Conservation (phyloP, 2,329 filamentous ascomycete species). For the Penicillium vulpinum region DNA sequence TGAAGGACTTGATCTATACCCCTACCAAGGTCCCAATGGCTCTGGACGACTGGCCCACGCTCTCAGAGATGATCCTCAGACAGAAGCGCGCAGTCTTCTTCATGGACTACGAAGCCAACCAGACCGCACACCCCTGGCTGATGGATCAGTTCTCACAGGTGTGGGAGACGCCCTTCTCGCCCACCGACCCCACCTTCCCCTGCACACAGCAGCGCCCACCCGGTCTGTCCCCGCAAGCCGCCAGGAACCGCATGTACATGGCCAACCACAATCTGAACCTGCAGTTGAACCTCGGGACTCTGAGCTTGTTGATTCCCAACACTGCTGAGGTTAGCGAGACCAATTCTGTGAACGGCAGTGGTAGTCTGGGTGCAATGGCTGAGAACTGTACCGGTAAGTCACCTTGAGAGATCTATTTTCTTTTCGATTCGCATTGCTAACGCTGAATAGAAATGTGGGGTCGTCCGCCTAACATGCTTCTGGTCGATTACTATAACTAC, state of each 20-base stretch:
- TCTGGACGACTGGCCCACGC: conserved; percentile 77
- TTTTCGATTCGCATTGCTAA: conserved; percentile 12
- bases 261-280: conserved; percentile 91
- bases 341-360: conserved; percentile 65
- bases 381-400: conserved; percentile 60
- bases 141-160: conserved; percentile 84
- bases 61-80: conserved; percentile 71
- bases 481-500: conserved; percentile 83
- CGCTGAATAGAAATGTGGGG: conserved; percentile 55
- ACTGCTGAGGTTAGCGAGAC: conserved; percentile 68
- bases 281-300: conserved; percentile 66
- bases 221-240: conserved; percentile 55
- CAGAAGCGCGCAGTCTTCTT: conserved; percentile 75
- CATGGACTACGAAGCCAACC: conserved; percentile 82
- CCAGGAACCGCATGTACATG: conserved; percentile 69
- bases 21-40: conserved; percentile 71
- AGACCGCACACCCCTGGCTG: conserved; percentile 76
- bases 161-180: conserved; percentile 90
- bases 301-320: conserved; percentile 69
- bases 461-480: conserved; percentile 71
- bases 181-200: conserved; percentile 66
- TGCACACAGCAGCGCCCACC: conserved; percentile 78
- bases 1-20: conserved; percentile 71
- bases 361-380: conserved; percentile 65
- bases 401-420: not conserved